A percentile compares a stretch with the other conserved stretches of the same genome.
Evolutionary conservation across 2,329 filamentous ascomycete genomes (phyloP).

Genomic region (Xylaria sp.): DNA sequence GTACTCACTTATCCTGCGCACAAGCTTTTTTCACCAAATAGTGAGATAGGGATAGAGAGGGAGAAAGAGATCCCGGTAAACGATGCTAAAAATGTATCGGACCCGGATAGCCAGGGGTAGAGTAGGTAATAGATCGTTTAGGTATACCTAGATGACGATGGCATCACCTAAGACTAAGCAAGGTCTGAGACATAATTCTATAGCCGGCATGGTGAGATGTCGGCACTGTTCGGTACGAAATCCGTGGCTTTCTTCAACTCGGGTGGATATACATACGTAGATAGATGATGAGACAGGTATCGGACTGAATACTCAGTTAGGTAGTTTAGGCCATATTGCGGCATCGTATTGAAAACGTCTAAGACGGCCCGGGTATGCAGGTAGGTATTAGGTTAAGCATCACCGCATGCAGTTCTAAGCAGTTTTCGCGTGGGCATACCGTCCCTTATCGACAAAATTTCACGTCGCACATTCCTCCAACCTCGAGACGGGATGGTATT

Average conservation of each 20-base stretch:
- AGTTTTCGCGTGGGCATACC: background rate
- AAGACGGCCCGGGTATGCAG: background rate
- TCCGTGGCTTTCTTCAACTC: background rate
- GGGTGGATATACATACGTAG: background rate
- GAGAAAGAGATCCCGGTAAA: no score
- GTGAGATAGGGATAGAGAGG: no score
- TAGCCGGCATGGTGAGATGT: no score
- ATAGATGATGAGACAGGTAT: background rate
- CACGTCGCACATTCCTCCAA: background rate
- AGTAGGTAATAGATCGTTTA: no score
- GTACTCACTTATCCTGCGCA: background rate
- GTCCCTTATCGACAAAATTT: background rate
- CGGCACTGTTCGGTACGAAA: background rate
- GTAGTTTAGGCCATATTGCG: background rate
- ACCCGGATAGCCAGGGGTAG: no score
- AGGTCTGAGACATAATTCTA: no score
- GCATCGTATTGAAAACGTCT: slow-evolving; percentile 3
- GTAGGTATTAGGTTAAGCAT: background rate
- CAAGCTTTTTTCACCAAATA: no score
- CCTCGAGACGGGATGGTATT: background rate
- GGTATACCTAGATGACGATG: no score
- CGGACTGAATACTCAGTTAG: background rate
- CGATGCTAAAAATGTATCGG: no score
- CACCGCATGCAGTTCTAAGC: background rate
- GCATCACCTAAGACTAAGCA: no score